phyloP scores from a whole-genome alignment of 1,139 yeast genomes.

The Diutina rugosa region DNA sequence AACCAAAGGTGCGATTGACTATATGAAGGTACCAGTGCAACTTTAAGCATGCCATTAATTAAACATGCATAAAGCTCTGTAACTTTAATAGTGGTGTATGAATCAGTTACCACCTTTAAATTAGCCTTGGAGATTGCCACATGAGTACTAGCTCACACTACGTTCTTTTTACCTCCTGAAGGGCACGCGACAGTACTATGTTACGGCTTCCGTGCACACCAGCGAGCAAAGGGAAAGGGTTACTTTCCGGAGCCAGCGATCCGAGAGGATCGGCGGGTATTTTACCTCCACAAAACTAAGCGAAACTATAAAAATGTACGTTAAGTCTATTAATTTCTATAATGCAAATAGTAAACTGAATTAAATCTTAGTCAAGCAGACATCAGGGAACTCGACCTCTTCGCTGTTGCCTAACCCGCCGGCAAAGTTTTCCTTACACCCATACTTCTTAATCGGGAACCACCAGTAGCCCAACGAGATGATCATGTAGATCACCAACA shows the following conservation, averaged over 20 bases:
- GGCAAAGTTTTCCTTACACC: constrained; percentile 24
- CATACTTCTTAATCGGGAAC: constrained; percentile 28
- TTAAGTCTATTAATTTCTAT: neutral
- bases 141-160: too few species aligned
- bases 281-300: too few species aligned
- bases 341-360: neutral
- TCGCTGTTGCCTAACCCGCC: constrained; percentile 30
- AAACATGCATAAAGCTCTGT: neutral
- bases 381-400: constrained; percentile 35
- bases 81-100: too few species aligned
- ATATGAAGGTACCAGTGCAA: too few species aligned
- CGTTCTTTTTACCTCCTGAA: too few species aligned
- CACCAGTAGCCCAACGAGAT: constrained; percentile 49
- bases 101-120: too few species aligned
- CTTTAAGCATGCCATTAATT: neutral
- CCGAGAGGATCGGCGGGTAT: too few species aligned
- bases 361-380: constrained; percentile 18
- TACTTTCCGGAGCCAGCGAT: too few species aligned
- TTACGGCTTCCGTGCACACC: too few species aligned
- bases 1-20: neutral
- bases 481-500: constrained; percentile 40
- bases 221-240: too few species aligned
- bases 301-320: neutral
- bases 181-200: too few species aligned
- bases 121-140: too few species aligned